Percentiles rank a stretch among this genome's conserved stretches.
phyloP scores from a whole-genome alignment of 306 rosid genomes.

The Alnus rubra region DNA sequence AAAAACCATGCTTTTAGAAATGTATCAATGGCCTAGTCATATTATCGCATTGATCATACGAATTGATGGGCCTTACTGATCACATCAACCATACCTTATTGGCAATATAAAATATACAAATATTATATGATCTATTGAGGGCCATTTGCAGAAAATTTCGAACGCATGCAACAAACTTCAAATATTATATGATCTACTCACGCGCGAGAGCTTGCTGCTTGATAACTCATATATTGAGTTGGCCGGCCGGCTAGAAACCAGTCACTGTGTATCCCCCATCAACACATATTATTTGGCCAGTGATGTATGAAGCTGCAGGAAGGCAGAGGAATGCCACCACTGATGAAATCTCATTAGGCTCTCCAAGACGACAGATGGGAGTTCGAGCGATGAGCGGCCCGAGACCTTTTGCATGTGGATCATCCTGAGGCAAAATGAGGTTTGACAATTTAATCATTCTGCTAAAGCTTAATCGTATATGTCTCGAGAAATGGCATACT shows the following conservation, averaged over 20 bases:
- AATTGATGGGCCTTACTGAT: too few species aligned
- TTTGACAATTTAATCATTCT: background rate
- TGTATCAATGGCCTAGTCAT: too few species aligned
- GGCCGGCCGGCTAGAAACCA: slow-evolving; percentile 11
- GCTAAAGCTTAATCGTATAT: too few species aligned
- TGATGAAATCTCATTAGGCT: slow-evolving; percentile 52
- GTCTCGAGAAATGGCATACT: too few species aligned
- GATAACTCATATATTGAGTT: background rate
- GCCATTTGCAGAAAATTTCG: background rate
- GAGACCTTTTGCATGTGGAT: background rate
- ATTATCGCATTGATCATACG: too few species aligned
- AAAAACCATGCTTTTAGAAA: too few species aligned
- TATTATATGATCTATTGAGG: too few species aligned
- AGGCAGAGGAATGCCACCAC: slow-evolving; percentile 64
- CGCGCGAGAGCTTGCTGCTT: background rate
- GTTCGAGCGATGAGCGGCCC: slow-evolving; percentile 1
- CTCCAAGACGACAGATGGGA: slow-evolving; percentile 39
- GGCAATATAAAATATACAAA: too few species aligned
- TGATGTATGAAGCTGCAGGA: slow-evolving; percentile 60
- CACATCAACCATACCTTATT: too few species aligned
- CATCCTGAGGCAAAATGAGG: background rate
- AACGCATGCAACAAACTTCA: too few species aligned
- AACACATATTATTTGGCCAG: slow-evolving; percentile 47
- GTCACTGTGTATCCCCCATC: slow-evolving; percentile 59
- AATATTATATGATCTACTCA: too few species aligned